Conservation (phyloP, 2,329 filamentous ascomycete species). For the Fusarium lateritium region DNA sequence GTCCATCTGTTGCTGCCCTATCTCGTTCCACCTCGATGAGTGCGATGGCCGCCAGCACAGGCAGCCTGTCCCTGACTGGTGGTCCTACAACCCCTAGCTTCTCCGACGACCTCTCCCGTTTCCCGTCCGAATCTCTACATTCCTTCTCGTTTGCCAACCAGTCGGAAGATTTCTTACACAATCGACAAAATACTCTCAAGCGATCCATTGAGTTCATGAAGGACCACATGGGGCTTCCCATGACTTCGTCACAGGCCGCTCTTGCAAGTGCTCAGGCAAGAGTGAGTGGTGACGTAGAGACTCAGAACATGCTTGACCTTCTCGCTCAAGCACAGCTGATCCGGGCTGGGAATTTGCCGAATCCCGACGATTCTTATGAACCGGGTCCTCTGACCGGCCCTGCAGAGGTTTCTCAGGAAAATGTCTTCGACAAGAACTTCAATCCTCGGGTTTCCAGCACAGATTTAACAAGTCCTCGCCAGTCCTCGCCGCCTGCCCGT, state of each 20-base stretch:
- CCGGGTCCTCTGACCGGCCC: constrained; percentile 83
- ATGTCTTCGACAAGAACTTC: constrained; percentile 90
- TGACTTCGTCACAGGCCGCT: constrained; percentile 75
- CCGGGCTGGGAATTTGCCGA: constrained; percentile 74
- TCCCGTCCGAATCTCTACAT: constrained; percentile 95
- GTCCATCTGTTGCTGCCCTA: constrained; percentile 68
- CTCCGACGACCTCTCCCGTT: constrained; percentile 90
- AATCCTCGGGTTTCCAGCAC: constrained; percentile 67
- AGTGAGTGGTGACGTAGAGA: constrained; percentile 84
- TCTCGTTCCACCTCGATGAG: constrained; percentile 81
- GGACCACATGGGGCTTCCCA: constrained; percentile 87
- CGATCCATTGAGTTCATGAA: constrained; percentile 97
- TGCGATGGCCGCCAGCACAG: constrained; percentile 72
- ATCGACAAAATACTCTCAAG: constrained; percentile 92
- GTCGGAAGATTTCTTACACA: constrained; percentile 92
- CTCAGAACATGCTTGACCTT: constrained; percentile 92
- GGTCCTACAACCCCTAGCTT: constrained; percentile 81
- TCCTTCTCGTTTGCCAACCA: constrained; percentile 99
- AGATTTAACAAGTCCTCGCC: constrained; percentile 59
- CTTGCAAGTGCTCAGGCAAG: constrained; percentile 88
- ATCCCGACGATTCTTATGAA: constrained; percentile 59
- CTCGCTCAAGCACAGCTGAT: constrained; percentile 86
- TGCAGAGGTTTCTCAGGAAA: constrained; percentile 78
- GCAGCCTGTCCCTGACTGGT: constrained; percentile 69
- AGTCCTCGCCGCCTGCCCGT: constrained; percentile 53